Conservation (phyloP, 2,329 filamentous ascomycete genomes). For the Phoma sp. region DNA sequence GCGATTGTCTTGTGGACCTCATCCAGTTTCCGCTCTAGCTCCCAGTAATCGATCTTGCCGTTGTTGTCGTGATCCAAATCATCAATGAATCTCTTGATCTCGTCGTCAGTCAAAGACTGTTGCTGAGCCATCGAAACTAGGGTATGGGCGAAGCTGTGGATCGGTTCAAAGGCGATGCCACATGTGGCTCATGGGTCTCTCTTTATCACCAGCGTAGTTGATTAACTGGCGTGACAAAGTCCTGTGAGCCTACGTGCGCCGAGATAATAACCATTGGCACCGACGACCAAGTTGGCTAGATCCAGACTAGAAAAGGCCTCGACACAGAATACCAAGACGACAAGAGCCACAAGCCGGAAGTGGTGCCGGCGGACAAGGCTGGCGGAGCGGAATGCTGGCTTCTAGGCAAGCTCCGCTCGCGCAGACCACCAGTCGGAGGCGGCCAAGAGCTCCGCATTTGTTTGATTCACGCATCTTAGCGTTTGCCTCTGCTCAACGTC, state of each 20-base stretch:
- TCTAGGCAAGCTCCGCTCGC: conserved; percentile 1
- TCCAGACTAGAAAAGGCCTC: conserved; percentile 15
- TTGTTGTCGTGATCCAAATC: conserved; percentile 61
- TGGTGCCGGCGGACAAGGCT: conserved; percentile 19
- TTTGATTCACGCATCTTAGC: not conserved
- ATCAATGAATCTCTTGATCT: conserved; percentile 61
- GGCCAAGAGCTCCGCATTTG: conserved; percentile 16
- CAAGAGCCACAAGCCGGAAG: conserved; percentile 35
- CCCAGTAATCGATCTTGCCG: conserved; percentile 59
- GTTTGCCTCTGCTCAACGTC: not conserved
- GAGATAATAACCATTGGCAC: conserved; percentile 24
- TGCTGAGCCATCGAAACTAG: conserved; percentile 30
- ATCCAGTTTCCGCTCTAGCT: conserved; percentile 62
- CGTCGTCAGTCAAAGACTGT: conserved; percentile 50
- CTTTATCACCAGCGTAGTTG: conserved; percentile 12
- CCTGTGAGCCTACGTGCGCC: conserved; percentile 36
- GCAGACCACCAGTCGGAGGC: not conserved
- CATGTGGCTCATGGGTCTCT: conserved; percentile 19
- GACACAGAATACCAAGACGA: conserved; percentile 26
- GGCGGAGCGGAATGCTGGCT: conserved; percentile 23
- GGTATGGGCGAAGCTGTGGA: not conserved
- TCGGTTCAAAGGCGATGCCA: conserved; percentile 5
- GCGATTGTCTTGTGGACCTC: conserved; percentile 60
- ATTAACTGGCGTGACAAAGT: conserved; percentile 14
- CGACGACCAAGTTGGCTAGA: conserved; percentile 10